A percentile compares a stretch with the other conserved stretches of the same genome.
These are phyloP conservation scores for Przewalskia tangutica DNA, from an alignment of 257 asterid species.

Conservation along the genomic window DNA sequence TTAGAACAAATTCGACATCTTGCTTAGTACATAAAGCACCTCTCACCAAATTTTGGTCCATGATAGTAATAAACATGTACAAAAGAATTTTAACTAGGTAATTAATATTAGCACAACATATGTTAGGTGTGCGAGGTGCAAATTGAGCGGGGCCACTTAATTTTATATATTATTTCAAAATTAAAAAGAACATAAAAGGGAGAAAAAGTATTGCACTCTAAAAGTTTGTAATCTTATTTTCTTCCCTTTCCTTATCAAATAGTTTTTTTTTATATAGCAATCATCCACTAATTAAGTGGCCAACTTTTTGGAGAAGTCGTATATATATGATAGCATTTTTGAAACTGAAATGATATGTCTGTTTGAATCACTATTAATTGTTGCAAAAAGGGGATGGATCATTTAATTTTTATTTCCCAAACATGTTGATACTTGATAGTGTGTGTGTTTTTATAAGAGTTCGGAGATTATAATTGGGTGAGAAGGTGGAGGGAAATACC, in stretches of 20 bases:
- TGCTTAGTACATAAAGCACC: not conserved
- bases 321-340: not conserved
- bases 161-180: not conserved
- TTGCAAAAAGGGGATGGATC: not conserved
- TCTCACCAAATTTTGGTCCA: not conserved
- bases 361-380: not conserved
- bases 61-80: not conserved
- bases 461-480: not conserved
- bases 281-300: not conserved
- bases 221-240: not conserved
- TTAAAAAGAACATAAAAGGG: not conserved
- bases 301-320: not conserved
- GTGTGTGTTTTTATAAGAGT: not conserved
- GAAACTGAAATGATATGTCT: not conserved
- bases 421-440: not conserved
- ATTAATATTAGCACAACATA: not conserved
- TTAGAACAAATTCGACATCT: not conserved
- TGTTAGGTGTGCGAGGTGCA: not conserved
- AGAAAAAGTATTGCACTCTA: not conserved
- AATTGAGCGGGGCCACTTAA: not conserved
- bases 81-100: not conserved
- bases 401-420: not conserved
- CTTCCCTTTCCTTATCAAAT: not conserved
- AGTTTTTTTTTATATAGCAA: not conserved
- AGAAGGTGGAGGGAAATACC: not conserved